A percentile compares a stretch with the other conserved stretches of the same genome.
phyloP scores from a whole-genome alignment of 1,139 yeast species.

The Protomyces pachydermus region DNA sequence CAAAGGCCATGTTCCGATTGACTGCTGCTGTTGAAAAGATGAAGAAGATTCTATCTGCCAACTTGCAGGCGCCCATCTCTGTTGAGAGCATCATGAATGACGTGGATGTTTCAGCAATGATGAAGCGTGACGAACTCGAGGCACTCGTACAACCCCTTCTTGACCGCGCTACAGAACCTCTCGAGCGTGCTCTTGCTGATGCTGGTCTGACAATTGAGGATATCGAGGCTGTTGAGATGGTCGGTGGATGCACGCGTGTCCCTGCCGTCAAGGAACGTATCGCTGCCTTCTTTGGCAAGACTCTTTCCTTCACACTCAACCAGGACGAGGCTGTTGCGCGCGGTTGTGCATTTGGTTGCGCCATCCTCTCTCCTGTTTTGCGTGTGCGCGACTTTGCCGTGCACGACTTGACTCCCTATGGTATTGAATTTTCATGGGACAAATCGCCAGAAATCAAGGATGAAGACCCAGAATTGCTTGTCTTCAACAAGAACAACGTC shows the following conservation, averaged over 20 bases:
- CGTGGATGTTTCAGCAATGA: constrained; percentile 84
- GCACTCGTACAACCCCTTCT: constrained; percentile 78
- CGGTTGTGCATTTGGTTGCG: constrained; percentile 99
- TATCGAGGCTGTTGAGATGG: constrained; percentile 83
- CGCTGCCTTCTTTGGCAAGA: constrained; percentile 76
- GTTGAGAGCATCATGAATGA: constrained; percentile 97
- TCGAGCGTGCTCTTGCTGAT: constrained; percentile 72
- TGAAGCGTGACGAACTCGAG: constrained; percentile 90
- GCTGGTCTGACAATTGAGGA: constrained; percentile 71
- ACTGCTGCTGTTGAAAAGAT: constrained; percentile 84
- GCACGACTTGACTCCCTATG: constrained; percentile 86
- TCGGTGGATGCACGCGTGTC: constrained; percentile 98
- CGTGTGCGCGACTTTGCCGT: constrained; percentile 98
- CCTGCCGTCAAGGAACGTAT: constrained; percentile 84
- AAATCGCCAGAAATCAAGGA: constrained; percentile 66
- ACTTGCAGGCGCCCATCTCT: constrained; percentile 88
- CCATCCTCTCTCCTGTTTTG: constrained; percentile 97
- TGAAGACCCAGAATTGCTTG: constrained; percentile 88
- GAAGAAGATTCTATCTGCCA: constrained; percentile 95
- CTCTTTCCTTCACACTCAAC: constrained; percentile 88
- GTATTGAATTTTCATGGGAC: constrained; percentile 95
- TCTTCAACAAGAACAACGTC: constrained; percentile 87
- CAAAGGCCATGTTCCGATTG: constrained; percentile 93
- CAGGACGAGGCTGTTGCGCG: constrained; percentile 99
- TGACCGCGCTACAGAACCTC: constrained; percentile 67